Base-by-base conservation (phyloP, 352 stramenopile species). In the Discostella stelligera region DNA sequence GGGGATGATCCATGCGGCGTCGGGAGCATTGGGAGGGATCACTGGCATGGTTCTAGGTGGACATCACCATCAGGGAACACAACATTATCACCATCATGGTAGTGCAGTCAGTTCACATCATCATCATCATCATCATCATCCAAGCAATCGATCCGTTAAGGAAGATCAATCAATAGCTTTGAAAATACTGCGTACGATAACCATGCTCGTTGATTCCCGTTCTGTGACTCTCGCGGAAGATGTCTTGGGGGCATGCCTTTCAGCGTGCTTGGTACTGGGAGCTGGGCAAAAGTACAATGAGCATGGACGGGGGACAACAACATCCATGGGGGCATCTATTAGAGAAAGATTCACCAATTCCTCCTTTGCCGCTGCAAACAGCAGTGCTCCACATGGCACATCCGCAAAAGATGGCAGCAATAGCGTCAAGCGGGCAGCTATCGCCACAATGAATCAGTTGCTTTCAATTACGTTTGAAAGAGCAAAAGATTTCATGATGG, bases 121-220 rank as follows among this genome's bases (percentile, higher is more conserved):
- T 55, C 14, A 23, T 3, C 64, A 53, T 3, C 64, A 53, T 64
- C 49, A 68, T 25, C 70, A 79, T 25, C 44, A 74, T 58, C 64
- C 68, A 23, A 78, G 68, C 52, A 61, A 77, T 73, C 68, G 77
- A 21, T 64, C 83, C 16, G 54, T 60, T 13, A 83, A 85, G 56
- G 83, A 89, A 63, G 83, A 88, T 72, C 44, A 89, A 77, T 83
- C 69, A 13, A 75, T 84, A 21, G 65, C 73, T 13, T 58, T 85
- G 3, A 84, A 83, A 59, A 74, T 89, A 56, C 67, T 90, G 30
- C 83, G 91, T 74, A 93, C 84, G 13, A 80, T 91, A 32, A 85
- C 88, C 11, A 90, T 91, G 64, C 73, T 91, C 52, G 82, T 86
- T 16, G 88, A 87, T 59, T 93, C 85, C 20, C 74, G 72, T 50